Evolutionary conservation across 1,284 basidiomycete species (phyloP).

Genomic region (Boletus sp.): DNA sequence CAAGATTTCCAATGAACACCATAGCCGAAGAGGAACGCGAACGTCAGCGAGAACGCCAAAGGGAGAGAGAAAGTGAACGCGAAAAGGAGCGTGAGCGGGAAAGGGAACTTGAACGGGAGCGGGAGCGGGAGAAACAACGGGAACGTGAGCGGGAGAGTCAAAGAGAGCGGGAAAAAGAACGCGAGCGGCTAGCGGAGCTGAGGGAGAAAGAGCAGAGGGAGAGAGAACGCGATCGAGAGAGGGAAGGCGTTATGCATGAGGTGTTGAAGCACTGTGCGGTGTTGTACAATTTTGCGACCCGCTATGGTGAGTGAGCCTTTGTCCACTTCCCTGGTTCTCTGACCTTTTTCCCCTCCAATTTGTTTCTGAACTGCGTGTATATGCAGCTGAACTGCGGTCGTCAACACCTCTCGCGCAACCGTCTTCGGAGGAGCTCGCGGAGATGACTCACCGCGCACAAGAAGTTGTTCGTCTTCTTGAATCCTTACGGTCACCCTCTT

Average conservation of each 20-base stretch:
- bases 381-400: conserved; percentile 44
- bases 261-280: conserved; percentile 57
- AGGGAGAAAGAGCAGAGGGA: conserved; percentile 26
- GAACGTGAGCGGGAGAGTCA: conserved; percentile 27
- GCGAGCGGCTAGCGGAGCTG: conserved; percentile 21
- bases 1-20: conserved; percentile 15
- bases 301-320: conserved; percentile 48
- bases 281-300: conserved; percentile 59
- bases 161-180: conserved; percentile 26
- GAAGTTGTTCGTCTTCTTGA: conserved; percentile 64
- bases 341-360: neutral
- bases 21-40: conserved; percentile 22
- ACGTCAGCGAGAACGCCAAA: conserved; percentile 19
- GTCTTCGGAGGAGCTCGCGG: conserved; percentile 49
- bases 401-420: conserved; percentile 49
- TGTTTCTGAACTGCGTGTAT: neutral
- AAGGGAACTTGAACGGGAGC: conserved; percentile 25
- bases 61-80: conserved; percentile 22
- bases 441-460: conserved; percentile 62
- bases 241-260: conserved; percentile 35
- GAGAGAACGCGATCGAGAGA: conserved; percentile 29
- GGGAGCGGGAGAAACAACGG: conserved; percentile 33
- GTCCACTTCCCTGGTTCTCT: neutral
- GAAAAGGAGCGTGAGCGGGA: conserved; percentile 26
- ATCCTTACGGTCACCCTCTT: conserved; percentile 44